Percentiles rank a stretch among this genome's conserved stretches.
phyloP scores from a whole-genome alignment of 495 filamentous ascomycete genomes.

The Neurospora hispaniola region DNA sequence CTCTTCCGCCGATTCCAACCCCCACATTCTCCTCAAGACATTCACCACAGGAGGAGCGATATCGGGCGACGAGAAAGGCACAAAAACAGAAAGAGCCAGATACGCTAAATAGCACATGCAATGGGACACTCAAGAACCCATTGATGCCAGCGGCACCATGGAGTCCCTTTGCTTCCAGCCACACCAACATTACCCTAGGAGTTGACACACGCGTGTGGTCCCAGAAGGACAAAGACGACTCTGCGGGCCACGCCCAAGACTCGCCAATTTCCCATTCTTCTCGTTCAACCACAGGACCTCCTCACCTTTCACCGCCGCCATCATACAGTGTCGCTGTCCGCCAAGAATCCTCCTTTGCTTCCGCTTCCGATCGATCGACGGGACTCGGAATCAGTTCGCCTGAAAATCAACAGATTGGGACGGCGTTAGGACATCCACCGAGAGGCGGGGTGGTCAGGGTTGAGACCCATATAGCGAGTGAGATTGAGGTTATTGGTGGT shows the following conservation, averaged over 20 bases:
- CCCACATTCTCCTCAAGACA: neutral
- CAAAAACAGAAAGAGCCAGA: neutral
- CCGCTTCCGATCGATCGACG: neutral
- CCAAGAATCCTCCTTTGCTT: neutral
- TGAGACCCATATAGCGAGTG: constrained; percentile 6
- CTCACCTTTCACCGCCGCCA: neutral
- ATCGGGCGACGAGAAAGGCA: neutral
- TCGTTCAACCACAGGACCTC: neutral
- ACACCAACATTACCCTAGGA: neutral
- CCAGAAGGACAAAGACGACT: neutral
- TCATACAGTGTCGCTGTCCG: neutral
- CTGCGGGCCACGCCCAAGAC: neutral
- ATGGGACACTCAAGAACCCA: neutral
- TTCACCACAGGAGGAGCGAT: neutral
- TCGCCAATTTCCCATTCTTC: neutral
- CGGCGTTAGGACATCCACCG: neutral
- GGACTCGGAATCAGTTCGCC: neutral
- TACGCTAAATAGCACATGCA: neutral
- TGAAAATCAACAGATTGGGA: neutral
- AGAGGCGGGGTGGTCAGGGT: constrained; percentile 2
- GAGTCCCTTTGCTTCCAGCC: neutral
- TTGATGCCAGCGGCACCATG: neutral
- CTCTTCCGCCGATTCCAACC: neutral
- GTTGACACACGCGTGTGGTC: constrained; percentile 6
- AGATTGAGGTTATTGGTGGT: neutral